Evolutionary conservation across 805 yeast species (phyloP), one percentile per base, ranked within the genome.

Genomic region (Saccharomycodes ludwigii): DNA sequence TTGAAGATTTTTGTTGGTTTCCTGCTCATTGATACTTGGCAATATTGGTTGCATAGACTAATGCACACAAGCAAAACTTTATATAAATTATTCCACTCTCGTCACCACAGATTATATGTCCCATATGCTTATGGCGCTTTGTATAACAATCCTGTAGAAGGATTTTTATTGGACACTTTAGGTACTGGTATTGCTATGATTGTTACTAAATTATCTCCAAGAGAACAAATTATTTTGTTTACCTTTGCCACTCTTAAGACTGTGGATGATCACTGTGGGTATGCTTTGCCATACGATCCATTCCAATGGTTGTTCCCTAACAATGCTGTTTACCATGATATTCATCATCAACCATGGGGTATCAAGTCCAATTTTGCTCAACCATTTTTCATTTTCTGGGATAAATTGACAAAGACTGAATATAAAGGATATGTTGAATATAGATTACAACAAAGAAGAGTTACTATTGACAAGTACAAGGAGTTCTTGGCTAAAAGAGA

Each of bases 201-300:
- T 23, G 40, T 71, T 6, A 68, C 80, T 1, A 63, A 67, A 2
- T 61, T 91, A 40, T 60, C 80, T 3, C 80, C 84, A 29, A 73
- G 95, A 36, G 97, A 91, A 58, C 62, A 77, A 31, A 60, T 80
- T 15, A 42, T 79, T 9, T 60, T 91, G 34, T 91, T 66, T 58
- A 74, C 88, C 2, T 83, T 91, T 53, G 82, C 95, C 11, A 91
- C 98, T 2, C 57, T 91, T 70, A 91, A 91, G 57, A 91, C 98
- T 1, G 95, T 91, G 30, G 97, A 91, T 54, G 98, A 91, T 55
- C 98, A 91, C 58, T 91, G 97, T 56, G 98, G 98, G n/a, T 91
- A 88, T 56, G 74, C 86, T 18, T 63, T 91, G 34, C 97, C 97
- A 11, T 80, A 63, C 54, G 98, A 91, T 56, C 74, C 86, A 15